phyloP scores from a whole-genome alignment of 306 rosid genomes.

The Coriaria nepalensis region DNA sequence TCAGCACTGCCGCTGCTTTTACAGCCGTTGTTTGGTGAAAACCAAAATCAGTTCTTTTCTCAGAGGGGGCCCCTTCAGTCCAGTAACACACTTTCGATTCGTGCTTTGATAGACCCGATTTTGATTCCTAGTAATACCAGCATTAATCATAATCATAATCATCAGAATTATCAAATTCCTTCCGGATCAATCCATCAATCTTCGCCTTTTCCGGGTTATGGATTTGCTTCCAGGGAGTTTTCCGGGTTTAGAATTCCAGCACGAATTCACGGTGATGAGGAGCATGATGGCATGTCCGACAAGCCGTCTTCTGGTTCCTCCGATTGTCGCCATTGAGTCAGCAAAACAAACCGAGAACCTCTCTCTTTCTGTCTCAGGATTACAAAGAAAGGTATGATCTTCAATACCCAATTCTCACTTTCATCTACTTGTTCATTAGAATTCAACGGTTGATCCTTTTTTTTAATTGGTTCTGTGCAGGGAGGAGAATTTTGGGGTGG shows the following conservation, averaged over 20 bases:
- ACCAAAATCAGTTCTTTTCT: slow-evolving; percentile 50
- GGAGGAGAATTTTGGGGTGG: slow-evolving; percentile 20
- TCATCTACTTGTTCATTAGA: slow-evolving; percentile 3
- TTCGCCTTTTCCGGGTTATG: slow-evolving; percentile 27
- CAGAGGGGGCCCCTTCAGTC: slow-evolving; percentile 99
- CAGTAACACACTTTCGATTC: slow-evolving; percentile 75
- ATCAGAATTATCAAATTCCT: slow-evolving; percentile 33
- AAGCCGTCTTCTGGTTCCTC: slow-evolving; percentile 95
- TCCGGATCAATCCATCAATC: slow-evolving; percentile 30
- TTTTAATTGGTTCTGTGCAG: slow-evolving; percentile 1
- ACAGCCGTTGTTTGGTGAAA: slow-evolving; percentile 30
- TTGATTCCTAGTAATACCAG: too few species aligned
- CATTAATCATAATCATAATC: slow-evolving; percentile 17
- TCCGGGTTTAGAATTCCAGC: slow-evolving; percentile 70
- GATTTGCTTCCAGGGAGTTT: slow-evolving; percentile 45
- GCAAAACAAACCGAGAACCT: slow-evolving; percentile 9
- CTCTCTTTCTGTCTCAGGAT: slow-evolving; percentile 17
- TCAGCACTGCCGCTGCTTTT: slow-evolving; percentile 14
- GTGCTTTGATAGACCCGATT: slow-evolving; percentile 74
- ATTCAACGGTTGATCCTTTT: slow-evolving; percentile 3
- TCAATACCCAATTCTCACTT: slow-evolving; percentile 9
- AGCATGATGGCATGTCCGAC: slow-evolving; percentile 64
- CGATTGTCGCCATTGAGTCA: slow-evolving; percentile 73
- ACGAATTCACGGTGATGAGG: slow-evolving; percentile 84
- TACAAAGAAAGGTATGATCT: slow-evolving; percentile 26